A percentile compares a stretch with the other conserved stretches of the same genome.
phyloP scores from a whole-genome alignment of 495 filamentous ascomycete genomes.

The Usnea hakonensis region DNA sequence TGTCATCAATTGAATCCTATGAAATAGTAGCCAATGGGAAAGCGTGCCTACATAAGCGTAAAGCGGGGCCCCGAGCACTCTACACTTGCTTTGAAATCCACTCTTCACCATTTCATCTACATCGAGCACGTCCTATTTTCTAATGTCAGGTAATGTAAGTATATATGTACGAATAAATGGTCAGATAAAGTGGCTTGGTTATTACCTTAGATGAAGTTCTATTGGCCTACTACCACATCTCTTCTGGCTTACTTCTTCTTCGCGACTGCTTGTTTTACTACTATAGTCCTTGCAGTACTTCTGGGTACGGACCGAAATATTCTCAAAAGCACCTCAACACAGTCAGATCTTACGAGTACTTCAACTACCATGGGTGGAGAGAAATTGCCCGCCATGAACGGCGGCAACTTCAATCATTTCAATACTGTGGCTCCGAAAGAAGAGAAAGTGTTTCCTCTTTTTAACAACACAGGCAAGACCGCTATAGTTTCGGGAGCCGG shows the following conservation, averaged over 20 bases:
- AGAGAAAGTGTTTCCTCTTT: slow-evolving; percentile 63
- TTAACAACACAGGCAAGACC: slow-evolving; percentile 76
- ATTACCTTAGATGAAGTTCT: not conserved
- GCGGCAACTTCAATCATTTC: slow-evolving; percentile 47
- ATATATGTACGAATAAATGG: too few relatives aligned
- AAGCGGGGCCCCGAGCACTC: not conserved
- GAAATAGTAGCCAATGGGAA: not conserved
- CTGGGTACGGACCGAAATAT: not conserved
- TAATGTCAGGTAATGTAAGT: too few relatives aligned
- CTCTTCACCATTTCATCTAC: not conserved
- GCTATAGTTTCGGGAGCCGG: slow-evolving; percentile 78
- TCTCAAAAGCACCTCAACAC: not conserved
- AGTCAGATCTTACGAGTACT: not conserved
- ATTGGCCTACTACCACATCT: not conserved
- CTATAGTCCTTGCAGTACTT: not conserved
- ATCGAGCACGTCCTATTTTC: too few relatives aligned
- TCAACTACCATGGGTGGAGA: not conserved
- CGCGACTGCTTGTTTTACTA: too few relatives aligned
- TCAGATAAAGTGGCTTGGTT: too few relatives aligned
- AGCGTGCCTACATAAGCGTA: not conserved
- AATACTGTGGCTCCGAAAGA: slow-evolving; percentile 53
- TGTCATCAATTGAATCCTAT: not conserved
- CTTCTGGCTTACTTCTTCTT: not conserved
- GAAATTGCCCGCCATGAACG: slow-evolving; percentile 7
- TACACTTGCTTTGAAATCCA: not conserved